Evolutionary conservation across 2,329 filamentous ascomycete species (phyloP).

Genomic region (Celoporthe dispersa): DNA sequence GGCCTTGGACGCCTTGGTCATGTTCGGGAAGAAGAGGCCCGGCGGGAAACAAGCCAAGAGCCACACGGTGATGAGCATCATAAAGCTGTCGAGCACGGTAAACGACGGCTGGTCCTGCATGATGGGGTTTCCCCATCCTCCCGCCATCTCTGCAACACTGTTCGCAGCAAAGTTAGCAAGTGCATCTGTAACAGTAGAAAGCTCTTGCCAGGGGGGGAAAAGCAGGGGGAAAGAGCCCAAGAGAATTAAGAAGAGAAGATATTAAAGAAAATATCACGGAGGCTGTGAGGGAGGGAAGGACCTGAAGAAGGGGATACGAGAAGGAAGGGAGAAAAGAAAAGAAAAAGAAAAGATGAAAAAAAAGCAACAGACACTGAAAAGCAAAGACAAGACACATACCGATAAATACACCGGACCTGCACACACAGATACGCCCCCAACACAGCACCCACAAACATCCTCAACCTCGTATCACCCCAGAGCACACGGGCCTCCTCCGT

Average conservation of each 20-base stretch:
- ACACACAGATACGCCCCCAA: conserved; percentile 50
- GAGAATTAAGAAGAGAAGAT: background rate
- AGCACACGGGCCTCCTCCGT: conserved; percentile 40
- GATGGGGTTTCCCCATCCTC: conserved; percentile 66
- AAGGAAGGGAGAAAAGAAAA: background rate
- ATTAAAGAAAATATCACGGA: no score
- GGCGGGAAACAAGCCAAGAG: conserved; percentile 59
- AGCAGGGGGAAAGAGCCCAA: background rate
- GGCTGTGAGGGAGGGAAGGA: no score
- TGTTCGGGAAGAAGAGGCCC: conserved; percentile 59
- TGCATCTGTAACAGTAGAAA: background rate
- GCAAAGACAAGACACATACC: conserved; percentile 42
- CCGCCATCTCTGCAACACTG: conserved; percentile 66
- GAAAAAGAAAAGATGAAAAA: background rate
- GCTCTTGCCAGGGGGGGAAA: background rate
- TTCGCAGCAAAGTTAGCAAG: background rate
- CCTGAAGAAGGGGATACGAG: background rate
- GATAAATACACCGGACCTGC: conserved; percentile 58
- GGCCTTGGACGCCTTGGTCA: conserved; percentile 41
- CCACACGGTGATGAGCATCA: conserved; percentile 54
- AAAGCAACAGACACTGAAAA: background rate
- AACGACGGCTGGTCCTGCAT: conserved; percentile 67
- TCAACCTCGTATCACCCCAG: conserved; percentile 50
- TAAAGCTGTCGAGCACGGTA: conserved; percentile 59
- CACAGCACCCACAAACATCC: conserved; percentile 50